Base-by-base conservation (phyloP, 169 alveolate species). In the Blepharisma undulans region DNA sequence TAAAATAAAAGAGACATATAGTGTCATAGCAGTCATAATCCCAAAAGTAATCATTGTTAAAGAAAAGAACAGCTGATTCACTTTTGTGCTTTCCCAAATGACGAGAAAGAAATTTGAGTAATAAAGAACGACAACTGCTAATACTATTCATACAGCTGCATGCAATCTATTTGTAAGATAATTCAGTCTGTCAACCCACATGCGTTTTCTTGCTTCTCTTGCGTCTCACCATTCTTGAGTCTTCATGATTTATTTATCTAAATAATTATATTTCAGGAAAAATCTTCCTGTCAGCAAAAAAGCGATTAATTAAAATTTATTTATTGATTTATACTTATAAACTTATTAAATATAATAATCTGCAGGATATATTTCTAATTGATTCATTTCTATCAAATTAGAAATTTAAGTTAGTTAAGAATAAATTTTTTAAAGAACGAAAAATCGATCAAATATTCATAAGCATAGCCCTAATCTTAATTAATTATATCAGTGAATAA, bases 61-160 rank as follows among this genome's bases (percentile, higher is more conserved):
- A 14, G 76, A 92, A 29, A 92, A 88, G 92, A 93, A 92, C 18
- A 93, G 34, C 76, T 59, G 72, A 77, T 79, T 88, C 29, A 61
- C 85, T 34, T 85, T 80, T 8, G 91, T 93, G 29, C 77, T 88
- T 61, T 94, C 95, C 96, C 96, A 94, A 0, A 93, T 77, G 29
- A 88, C 87, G 4, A 94, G 72, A 88, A 94, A 94, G 77, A 94
- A 93, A 78, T 94, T 94, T 25, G 96, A 89, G 30, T 93, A 93
- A 89, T 94, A 94, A 48, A 94, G 84, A 14, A 92, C 74, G 19
- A 72, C n/a, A 21, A 87, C 79, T 76, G 94, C 59, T 25, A 59
- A 90, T 19, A 74, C 5, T 5, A 93, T 89, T 96, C 97, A 94
- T 18, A 59, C n/a, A 10, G 89, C 66, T 10, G 96, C 93, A 29